A percentile compares a stretch with the other conserved stretches of the same genome.
Evolutionary conservation across 2,329 filamentous ascomycete species (phyloP).

Genomic region (Gremmenia infestans): DNA sequence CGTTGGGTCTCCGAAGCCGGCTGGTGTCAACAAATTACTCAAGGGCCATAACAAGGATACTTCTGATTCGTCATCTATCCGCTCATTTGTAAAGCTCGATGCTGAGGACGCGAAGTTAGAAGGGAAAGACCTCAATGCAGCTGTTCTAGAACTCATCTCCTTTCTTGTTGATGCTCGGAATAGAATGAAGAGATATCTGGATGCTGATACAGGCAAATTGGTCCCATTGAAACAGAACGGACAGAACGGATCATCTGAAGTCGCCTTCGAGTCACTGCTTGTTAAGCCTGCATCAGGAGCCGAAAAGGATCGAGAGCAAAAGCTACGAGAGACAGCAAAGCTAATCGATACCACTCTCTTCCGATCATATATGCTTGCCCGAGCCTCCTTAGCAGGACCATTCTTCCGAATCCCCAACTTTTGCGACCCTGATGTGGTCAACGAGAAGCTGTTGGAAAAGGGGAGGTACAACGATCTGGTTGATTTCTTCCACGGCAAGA

Average conservation of each 20-base stretch:
- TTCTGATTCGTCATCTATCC: conserved; percentile 52
- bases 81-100: conserved; percentile 50
- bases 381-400: conserved; percentile 76
- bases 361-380: conserved; percentile 89
- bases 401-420: conserved; percentile 96
- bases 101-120: conserved; percentile 57
- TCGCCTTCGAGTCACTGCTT: conserved; percentile 52
- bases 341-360: conserved; percentile 93
- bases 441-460: conserved; percentile 83
- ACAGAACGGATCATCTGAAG: conserved; percentile 41
- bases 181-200: conserved; percentile 56
- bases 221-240: conserved; percentile 40
- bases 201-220: conserved; percentile 58
- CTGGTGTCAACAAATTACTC: conserved; percentile 38
- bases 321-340: conserved; percentile 70
- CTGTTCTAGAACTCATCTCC: conserved; percentile 76
- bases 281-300: conserved; percentile 36
- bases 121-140: conserved; percentile 77
- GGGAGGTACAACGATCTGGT: conserved; percentile 89
- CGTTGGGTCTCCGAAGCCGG: conserved; percentile 28
- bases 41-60: conserved; percentile 30
- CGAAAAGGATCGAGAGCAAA: conserved; percentile 58
- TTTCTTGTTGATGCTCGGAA: conserved; percentile 84
- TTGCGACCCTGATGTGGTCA: conserved; percentile 92
- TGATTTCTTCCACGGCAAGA: conserved; percentile 97